Evolutionary conservation across 2,329 filamentous ascomycete genomes (phyloP), one percentile per base, ranked within the genome.

Genomic region (Penicillium sp.): DNA sequence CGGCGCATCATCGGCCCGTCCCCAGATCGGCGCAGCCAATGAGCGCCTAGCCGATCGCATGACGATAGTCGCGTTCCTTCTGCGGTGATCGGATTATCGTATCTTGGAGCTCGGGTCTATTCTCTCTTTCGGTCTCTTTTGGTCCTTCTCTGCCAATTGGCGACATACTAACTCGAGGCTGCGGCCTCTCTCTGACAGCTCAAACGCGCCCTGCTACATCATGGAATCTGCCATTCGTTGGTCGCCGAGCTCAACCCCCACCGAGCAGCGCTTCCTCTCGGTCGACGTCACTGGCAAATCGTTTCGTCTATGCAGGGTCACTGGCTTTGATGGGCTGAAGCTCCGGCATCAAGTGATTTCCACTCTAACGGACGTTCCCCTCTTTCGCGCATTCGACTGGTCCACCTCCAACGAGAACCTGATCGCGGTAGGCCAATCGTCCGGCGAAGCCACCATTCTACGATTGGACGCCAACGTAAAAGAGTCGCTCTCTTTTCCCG

Each of bases 351-450:
- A 80, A 48, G 74, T 80, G 18, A 63, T 85, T 6, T 76, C 79
- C 16, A 75, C 77, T 2, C 77, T 80, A 51, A 77, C 78, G 59
- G 80, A 81, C 56, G 76, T 85, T 1, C 82, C 83, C 26, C 77
- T 80, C 26, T 86, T 85, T 64, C 82, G 81, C 36, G 83, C 84
- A 13, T 86, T 86, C 68, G 84, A 86, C 67, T 86, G 83, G 83
- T 85, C 83, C 6, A 80, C 80, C 49, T 75, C 74, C 33, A 76
- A 85, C 59, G 79, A 84, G 52, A 74, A 76, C 44, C 69, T 85
- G 2, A 80, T 86, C 28, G 83, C 81, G 18, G 76, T 87, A 12
- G 84, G 84, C 23, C 78, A 83, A 56, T 79, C 81, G 2, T 83
- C 82, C 16, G 84, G 84, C 31, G 83, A 85, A 67, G 82, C 83